phyloP scores from a whole-genome alignment of 1,139 yeast genomes.

The Kazachstania sp. region DNA sequence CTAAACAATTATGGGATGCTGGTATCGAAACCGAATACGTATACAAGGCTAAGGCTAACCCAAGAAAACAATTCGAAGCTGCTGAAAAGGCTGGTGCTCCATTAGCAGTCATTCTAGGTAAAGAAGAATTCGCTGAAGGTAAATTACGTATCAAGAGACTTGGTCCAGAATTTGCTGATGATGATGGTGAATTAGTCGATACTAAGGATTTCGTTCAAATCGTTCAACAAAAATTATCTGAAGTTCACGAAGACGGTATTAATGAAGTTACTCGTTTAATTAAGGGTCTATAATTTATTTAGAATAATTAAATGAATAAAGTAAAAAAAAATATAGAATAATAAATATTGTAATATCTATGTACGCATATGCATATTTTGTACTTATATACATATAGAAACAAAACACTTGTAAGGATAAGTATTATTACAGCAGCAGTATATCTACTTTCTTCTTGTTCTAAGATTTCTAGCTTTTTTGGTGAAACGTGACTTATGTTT shows the following conservation, averaged over 20 bases:
- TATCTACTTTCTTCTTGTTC: not conserved
- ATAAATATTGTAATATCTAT: not conserved
- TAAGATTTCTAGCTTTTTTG: not conserved
- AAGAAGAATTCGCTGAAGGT: conserved; percentile 76
- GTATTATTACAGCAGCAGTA: not conserved
- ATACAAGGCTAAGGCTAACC: conserved; percentile 86
- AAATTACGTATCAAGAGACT: conserved; percentile 75
- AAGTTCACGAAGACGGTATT: conserved; percentile 35
- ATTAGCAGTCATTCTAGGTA: conserved; percentile 85
- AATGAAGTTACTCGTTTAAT: conserved; percentile 54
- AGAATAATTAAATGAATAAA: not conserved
- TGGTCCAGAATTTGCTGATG: conserved; percentile 83
- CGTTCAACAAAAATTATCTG: conserved; percentile 47
- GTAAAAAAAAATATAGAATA: not conserved
- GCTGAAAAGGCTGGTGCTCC: conserved; percentile 94
- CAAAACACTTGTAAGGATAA: not conserved
- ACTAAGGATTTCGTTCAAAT: conserved; percentile 48
- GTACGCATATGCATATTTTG: not conserved
- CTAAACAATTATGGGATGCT: conserved; percentile 75
- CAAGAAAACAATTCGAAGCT: conserved; percentile 92
- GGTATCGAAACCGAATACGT: conserved; percentile 87
- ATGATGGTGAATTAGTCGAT: conserved; percentile 73
- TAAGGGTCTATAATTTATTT: conserved; percentile 37
- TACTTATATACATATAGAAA: not conserved
- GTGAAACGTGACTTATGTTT: not conserved